phyloP scores from a whole-genome alignment of 257 asterid species.

The Catharanthus roseus region DNA sequence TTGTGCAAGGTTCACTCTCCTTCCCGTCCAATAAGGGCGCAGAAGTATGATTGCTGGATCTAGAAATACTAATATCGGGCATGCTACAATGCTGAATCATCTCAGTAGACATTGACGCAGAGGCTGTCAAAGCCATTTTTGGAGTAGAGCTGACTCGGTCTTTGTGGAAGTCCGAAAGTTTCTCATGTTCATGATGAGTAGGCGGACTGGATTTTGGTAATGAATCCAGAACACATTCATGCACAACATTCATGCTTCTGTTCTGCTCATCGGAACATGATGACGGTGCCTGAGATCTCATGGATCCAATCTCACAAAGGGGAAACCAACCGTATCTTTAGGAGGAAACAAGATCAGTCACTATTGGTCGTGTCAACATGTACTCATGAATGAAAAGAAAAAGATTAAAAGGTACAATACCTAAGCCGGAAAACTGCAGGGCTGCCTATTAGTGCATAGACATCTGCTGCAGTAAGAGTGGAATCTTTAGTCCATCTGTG shows the following conservation, averaged over 20 bases:
- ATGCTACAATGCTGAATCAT: constrained; percentile 26
- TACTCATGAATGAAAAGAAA: not conserved
- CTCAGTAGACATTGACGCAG: constrained; percentile 26
- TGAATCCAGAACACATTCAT: constrained; percentile 29
- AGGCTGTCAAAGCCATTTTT: constrained; percentile 25
- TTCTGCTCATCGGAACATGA: constrained; percentile 33
- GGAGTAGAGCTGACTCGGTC: constrained; percentile 28
- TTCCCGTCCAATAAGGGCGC: constrained; percentile 22
- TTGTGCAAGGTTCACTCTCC: constrained; percentile 32
- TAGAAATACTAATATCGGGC: constrained; percentile 24
- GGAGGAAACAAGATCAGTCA: constrained; percentile 20
- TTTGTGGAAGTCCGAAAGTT: constrained; percentile 20
- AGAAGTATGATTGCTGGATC: constrained; percentile 25
- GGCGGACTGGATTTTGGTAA: constrained; percentile 8
- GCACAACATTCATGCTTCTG: constrained; percentile 20
- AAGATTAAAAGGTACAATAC: constrained; percentile 27
- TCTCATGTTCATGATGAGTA: constrained; percentile 21
- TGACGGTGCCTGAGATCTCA: constrained; percentile 35
- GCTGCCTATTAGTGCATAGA: constrained; percentile 60
- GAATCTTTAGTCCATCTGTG: constrained; percentile 88
- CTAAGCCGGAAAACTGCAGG: constrained; percentile 92
- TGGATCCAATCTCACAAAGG: constrained; percentile 46
- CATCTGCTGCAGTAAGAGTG: constrained; percentile 79
- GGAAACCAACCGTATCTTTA: constrained; percentile 94
- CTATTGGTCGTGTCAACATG: not conserved